Percentiles rank a stretch among this genome's conserved stretches.
Evolutionary conservation across 2,329 filamentous ascomycete genomes (phyloP).

Genomic region (Xylariaceae sp.): DNA sequence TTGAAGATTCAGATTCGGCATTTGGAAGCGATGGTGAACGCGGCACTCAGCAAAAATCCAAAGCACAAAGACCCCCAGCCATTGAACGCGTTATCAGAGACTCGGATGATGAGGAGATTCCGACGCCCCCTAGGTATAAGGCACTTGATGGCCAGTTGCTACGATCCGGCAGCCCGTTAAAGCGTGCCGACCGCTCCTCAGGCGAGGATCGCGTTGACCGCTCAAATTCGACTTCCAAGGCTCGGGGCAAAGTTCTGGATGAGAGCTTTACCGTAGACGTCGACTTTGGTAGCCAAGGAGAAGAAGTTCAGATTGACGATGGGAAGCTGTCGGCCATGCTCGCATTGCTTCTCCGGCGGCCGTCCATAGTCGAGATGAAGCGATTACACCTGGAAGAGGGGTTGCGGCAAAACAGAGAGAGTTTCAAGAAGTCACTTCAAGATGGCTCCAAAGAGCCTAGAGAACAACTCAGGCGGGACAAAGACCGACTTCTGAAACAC

Average conservation of each 20-base stretch:
- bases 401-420: constrained; percentile 42
- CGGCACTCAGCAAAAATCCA: constrained; percentile 18
- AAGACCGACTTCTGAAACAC: constrained; percentile 42
- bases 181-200: constrained; percentile 13
- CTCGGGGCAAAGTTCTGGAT: constrained; percentile 8
- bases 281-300: constrained; percentile 10
- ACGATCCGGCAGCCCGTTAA: constrained; percentile 18
- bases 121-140: constrained; percentile 38
- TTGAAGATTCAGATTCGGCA: constrained; percentile 14
- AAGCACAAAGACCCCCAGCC: constrained; percentile 19
- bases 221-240: constrained; percentile 26
- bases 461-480: constrained; percentile 44
- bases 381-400: constrained; percentile 36
- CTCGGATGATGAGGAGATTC: constrained; percentile 49
- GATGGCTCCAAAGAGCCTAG: constrained; percentile 42
- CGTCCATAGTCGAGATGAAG: constrained; percentile 32
- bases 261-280: constrained; percentile 2
- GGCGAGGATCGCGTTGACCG: constrained; percentile 18
- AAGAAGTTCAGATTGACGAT: constrained; percentile 22
- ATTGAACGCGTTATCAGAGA: constrained; percentile 45
- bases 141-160: constrained; percentile 24
- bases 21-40: constrained; percentile 17
- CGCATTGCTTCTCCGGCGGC: constrained; percentile 31
- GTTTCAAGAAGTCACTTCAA: constrained; percentile 43
- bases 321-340: constrained; percentile 33